Conservation (phyloP, 2,329 filamentous ascomycete species). For the Chrysoporthe deuterocubensis region DNA sequence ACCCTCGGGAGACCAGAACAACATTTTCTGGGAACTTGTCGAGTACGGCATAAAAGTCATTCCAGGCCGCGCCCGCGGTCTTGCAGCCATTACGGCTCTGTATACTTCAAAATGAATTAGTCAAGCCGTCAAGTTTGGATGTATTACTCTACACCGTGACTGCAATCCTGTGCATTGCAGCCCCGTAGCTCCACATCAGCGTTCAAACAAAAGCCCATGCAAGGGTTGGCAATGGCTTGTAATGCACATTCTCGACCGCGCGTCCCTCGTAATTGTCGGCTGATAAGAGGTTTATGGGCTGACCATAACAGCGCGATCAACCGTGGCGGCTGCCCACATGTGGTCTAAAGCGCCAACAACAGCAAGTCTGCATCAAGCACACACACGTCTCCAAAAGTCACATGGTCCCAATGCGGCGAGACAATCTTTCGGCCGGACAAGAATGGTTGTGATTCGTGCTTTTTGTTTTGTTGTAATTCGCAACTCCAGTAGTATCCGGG, state of each 20-base stretch:
- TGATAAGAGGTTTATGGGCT: background rate
- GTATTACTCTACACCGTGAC: background rate
- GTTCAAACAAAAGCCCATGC: background rate
- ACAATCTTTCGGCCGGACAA: slow-evolving; percentile 21
- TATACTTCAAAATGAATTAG: background rate
- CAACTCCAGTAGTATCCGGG: slow-evolving; percentile 29
- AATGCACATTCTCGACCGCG: background rate
- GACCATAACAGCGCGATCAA: no score
- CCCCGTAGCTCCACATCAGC: background rate
- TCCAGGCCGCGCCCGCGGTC: slow-evolving; percentile 1
- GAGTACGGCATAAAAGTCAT: slow-evolving; percentile 16
- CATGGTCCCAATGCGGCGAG: background rate
- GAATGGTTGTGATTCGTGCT: slow-evolving; percentile 25
- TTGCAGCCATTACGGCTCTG: background rate
- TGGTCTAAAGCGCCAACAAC: background rate
- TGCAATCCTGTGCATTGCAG: background rate
- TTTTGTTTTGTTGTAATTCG: slow-evolving; percentile 24
- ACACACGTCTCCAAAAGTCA: background rate
- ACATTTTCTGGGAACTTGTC: slow-evolving; percentile 19
- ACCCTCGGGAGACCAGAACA: slow-evolving; percentile 6
- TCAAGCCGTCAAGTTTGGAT: background rate
- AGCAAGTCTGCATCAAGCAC: background rate
- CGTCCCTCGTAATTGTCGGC: background rate
- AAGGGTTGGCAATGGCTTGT: background rate
- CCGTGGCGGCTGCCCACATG: background rate